Evolutionary conservation across 2,329 filamentous ascomycete species (phyloP).

Genomic region (Trichophyton equinum): DNA sequence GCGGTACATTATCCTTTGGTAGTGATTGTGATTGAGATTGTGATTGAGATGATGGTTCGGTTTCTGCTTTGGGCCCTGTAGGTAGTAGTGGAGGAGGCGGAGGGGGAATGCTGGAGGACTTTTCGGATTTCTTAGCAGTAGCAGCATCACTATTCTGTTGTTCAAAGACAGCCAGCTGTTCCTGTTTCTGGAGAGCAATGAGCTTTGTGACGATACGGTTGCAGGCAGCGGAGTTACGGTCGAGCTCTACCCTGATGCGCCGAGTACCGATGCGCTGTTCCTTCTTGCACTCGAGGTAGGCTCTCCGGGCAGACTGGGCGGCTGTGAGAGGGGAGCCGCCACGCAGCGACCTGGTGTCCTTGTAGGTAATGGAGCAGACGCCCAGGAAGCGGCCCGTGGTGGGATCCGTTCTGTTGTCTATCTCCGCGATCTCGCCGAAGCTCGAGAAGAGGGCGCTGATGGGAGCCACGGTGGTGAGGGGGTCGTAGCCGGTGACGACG

Average conservation of each 20-base stretch:
- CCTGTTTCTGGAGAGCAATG: constrained; percentile 50
- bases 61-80: constrained; percentile 2
- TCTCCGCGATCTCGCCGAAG: constrained; percentile 77
- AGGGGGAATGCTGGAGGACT: neutral
- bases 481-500: constrained; percentile 92
- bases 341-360: constrained; percentile 50
- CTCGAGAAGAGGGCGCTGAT: constrained; percentile 63
- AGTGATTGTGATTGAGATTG: neutral
- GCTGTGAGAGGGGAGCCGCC: constrained; percentile 50
- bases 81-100: neutral
- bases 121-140: constrained; percentile 9
- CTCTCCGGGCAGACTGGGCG: constrained; percentile 66
- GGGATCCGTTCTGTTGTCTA: constrained; percentile 90
- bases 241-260: constrained; percentile 69
- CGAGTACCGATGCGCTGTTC: constrained; percentile 68
- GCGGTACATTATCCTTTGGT: constrained; percentile 38
- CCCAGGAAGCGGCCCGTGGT: constrained; percentile 88
- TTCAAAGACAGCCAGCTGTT: constrained; percentile 16
- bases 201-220: constrained; percentile 62
- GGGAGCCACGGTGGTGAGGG: constrained; percentile 66
- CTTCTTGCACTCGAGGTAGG: constrained; percentile 59
- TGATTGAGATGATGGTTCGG: neutral
- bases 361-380: constrained; percentile 82
- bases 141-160: neutral
- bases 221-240: constrained; percentile 77